Evolutionary conservation across 495 filamentous ascomycete species (phyloP), one percentile per base, ranked within the genome.

Genomic region (Peziza echinospora): DNA sequence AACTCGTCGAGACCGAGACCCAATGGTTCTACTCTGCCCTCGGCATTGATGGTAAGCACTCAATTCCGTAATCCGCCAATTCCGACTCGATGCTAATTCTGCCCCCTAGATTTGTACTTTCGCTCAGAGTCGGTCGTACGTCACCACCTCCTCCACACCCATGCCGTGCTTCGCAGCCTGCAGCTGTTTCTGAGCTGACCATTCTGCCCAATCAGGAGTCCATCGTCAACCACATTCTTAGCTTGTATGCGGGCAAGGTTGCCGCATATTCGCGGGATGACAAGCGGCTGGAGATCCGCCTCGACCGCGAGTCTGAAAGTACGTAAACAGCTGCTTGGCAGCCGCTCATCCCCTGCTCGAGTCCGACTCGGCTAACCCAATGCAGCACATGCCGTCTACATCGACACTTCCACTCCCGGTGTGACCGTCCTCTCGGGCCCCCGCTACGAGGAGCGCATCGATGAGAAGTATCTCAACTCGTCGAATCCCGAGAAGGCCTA

Each of bases 361-460:
- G n/a, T n/a, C n/a, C n/a, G n/a, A n/a, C n/a, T n/a, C n/a, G n/a
- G n/a, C n/a, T n/a, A n/a, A n/a, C n/a, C n/a, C n/a, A n/a, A n/a
- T n/a, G n/a, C n/a, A n/a, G n/a, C n/a, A n/a, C 91, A 96, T 62
- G 89, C 89, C 34, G 87, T 96, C 58, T 97, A 96, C 62, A 96
- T 97, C 53, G 89, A 97, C 59, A 97, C 91, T 11, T 93, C 84
- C 62, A 77, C 75, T 53, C 91, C 89, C 9, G 89, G 89, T 53
- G 65, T 83, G 48, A 77, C 76, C 25, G 67, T 75, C 34, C 61
- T 82, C 7, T 66, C 71, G 44, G 89, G 89, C 1, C 85, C 91
- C 5, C 71, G 75, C 34, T 97, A 93, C 63, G 89, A 97, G 64
- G 79, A 86, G 59, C 71, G 89, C 47, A 84, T 97, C 41, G 89